Conservation (phyloP, 345 rosid species). For the Hevea brasiliensis region DNA sequence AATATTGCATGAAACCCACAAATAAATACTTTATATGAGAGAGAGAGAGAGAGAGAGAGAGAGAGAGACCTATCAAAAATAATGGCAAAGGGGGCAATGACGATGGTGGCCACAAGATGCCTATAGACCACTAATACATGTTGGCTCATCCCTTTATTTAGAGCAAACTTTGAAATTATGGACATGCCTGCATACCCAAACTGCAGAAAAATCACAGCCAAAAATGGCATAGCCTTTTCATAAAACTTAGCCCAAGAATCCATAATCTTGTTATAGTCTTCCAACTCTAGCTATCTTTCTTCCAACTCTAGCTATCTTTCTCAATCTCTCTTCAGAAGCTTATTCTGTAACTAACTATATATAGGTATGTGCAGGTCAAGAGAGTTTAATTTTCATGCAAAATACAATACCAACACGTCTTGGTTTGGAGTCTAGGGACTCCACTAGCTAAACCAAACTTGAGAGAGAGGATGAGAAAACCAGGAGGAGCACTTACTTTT, state of each 20-base stretch:
- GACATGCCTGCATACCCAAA: slow-evolving; percentile 59
- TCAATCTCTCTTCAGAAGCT: background rate
- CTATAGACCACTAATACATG: slow-evolving; percentile 70
- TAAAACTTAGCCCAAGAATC: background rate
- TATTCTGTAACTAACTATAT: background rate
- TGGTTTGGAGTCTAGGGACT: slow-evolving; percentile 33
- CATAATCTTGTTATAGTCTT: background rate
- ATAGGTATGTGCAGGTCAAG: slow-evolving; percentile 6
- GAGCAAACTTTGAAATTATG: slow-evolving; percentile 50
- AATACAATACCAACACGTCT: slow-evolving; percentile 20
- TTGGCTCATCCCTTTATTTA: slow-evolving; percentile 61
- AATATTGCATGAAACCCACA: too few species aligned
- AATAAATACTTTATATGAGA: too few species aligned
- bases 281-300: too few species aligned
- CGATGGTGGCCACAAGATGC: slow-evolving; percentile 55
- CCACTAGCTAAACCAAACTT: slow-evolving; percentile 21
- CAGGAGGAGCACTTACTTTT: background rate
- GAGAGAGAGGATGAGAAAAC: too few species aligned
- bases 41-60: background rate
- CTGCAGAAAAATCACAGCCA: slow-evolving; percentile 56
- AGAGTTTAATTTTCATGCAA: background rate
- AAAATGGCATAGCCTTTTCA: slow-evolving; percentile 43
- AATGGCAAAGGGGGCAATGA: slow-evolving; percentile 74
- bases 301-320: background rate
- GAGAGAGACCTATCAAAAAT: slow-evolving; percentile 50